Conservation (phyloP, 73 alveolate genomes). For the Paramecium pentaurelia region DNA sequence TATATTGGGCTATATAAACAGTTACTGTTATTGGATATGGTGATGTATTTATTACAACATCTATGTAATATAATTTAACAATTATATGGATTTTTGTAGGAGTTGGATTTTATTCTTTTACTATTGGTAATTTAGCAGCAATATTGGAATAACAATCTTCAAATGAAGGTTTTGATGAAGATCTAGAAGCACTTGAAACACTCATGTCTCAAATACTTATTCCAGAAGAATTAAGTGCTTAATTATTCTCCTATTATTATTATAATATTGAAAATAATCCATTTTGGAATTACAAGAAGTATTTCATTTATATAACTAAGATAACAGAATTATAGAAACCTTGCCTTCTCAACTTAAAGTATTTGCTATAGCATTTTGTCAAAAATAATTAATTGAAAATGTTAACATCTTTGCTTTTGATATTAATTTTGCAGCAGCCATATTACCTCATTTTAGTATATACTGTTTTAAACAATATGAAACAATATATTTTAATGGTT, state of each 20-base stretch:
- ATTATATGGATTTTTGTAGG: conserved; percentile 76
- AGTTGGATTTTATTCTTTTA: conserved; percentile 75
- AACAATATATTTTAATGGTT: background rate
- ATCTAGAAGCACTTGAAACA: background rate
- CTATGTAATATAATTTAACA: conserved; percentile 60
- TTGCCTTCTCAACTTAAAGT: background rate
- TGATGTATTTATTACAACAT: conserved; percentile 68
- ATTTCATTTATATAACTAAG: background rate
- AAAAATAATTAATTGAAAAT: background rate
- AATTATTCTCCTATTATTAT: background rate
- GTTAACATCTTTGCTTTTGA: background rate
- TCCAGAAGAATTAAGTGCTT: background rate
- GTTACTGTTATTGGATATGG: conserved; percentile 85
- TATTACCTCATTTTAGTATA: background rate
- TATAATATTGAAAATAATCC: conserved; percentile 37
- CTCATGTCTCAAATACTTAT: background rate
- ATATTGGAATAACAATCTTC: conserved; percentile 62
- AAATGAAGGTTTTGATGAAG: conserved; percentile 13
- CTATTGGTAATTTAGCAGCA: conserved; percentile 72
- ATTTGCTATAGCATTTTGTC: background rate
- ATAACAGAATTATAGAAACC: background rate
- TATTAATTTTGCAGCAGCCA: conserved; percentile 10
- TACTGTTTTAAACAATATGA: background rate
- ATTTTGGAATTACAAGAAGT: conserved; percentile 41
- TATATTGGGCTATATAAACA: conserved; percentile 80